phyloP scores from a whole-genome alignment of 139 green algal genomes.

The Chlamydomonas urium region DNA sequence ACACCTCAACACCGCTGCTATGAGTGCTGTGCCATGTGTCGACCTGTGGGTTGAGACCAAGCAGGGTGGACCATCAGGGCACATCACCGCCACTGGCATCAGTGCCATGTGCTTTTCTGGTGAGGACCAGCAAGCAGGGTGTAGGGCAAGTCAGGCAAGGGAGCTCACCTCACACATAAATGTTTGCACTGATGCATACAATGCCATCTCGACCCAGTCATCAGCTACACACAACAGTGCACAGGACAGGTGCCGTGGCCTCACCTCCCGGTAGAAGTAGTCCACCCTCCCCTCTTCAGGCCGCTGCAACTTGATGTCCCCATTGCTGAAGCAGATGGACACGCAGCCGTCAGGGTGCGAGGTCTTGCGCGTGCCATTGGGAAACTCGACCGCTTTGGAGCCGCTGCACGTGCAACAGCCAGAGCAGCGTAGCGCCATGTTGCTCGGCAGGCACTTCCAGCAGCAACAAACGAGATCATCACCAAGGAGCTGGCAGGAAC shows the following conservation, averaged over 20 bases:
- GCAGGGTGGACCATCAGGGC: not conserved
- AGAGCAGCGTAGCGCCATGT: not conserved
- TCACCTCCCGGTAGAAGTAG: conserved; percentile 81
- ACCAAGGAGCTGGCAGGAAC: too few species aligned
- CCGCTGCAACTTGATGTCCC: conserved; percentile 70
- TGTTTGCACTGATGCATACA: too few species aligned
- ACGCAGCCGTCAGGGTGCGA: conserved; percentile 31
- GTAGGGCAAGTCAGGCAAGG: not conserved
- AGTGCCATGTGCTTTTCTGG: not conserved
- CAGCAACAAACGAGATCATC: too few species aligned
- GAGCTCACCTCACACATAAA: too few species aligned
- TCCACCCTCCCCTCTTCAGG: conserved; percentile 52
- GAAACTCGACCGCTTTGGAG: conserved; percentile 43
- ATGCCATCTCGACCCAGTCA: too few species aligned
- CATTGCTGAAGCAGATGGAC: conserved; percentile 75
- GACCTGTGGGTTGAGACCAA: conserved; percentile 30
- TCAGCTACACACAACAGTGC: too few species aligned
- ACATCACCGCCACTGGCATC: too few species aligned
- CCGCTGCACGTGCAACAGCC: not conserved
- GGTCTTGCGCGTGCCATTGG: conserved; percentile 64
- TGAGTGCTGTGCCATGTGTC: conserved; percentile 65
- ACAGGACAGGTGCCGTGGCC: too few species aligned
- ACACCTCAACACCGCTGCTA: conserved; percentile 71
- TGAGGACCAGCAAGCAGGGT: too few species aligned
- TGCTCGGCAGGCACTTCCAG: too few species aligned